Evolutionary conservation across 768 basidiomycete genomes (phyloP).

Genomic region (Lactarius evosmus): DNA sequence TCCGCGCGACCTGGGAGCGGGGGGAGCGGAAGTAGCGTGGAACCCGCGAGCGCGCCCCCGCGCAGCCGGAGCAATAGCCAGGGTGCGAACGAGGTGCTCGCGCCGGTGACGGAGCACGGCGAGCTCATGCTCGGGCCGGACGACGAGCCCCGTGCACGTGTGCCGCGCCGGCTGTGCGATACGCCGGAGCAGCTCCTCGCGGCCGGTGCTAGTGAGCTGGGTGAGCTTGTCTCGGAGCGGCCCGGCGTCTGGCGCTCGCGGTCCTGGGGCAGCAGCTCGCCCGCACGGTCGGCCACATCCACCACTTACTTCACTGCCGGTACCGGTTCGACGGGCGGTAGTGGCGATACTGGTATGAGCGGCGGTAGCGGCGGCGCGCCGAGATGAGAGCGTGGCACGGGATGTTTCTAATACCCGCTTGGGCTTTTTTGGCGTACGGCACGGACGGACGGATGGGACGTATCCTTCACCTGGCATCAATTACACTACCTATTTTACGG

Average conservation of each 20-base stretch:
- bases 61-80: slow-evolving; percentile 26
- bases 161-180: background rate
- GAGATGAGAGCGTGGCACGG: too few species aligned
- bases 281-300: background rate
- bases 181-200: background rate
- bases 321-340: slow-evolving; percentile 1
- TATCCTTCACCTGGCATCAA: background rate
- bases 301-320: slow-evolving; percentile 7
- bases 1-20: slow-evolving; percentile 12
- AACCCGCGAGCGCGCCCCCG: background rate
- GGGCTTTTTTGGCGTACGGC: too few species aligned
- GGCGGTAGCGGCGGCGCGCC: background rate
- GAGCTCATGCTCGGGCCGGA: slow-evolving; percentile 10
- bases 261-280: slow-evolving; percentile 15
- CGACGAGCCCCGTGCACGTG: background rate
- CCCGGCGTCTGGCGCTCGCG: background rate
- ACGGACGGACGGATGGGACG: too few species aligned
- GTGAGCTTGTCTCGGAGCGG: slow-evolving; percentile 3
- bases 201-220: slow-evolving; percentile 10
- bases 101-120: slow-evolving; percentile 26
- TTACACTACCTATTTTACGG: background rate
- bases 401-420: too few species aligned
- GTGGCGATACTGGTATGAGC: background rate
- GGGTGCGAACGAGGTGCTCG: slow-evolving; percentile 17
- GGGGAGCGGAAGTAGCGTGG: background rate